A percentile compares a stretch with the other conserved stretches of the same genome.
These are phyloP conservation scores for Phaeosphaeria sp. DNA, from an alignment of 2,329 filamentous ascomycete genomes.

Conservation along the genomic window DNA sequence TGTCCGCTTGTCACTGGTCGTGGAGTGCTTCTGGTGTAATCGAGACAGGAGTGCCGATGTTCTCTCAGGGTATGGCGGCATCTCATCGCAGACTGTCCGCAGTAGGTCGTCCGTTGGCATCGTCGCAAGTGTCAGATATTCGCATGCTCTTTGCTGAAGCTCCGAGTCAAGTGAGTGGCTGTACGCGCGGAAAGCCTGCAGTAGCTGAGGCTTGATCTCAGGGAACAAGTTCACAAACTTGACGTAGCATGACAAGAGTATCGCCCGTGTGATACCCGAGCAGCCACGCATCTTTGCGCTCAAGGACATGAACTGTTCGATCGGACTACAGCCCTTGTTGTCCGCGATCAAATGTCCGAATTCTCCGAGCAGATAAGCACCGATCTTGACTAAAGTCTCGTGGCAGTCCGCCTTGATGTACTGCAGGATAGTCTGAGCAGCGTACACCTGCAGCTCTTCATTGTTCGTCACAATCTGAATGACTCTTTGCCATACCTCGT, in stretches of 20 bases:
- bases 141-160: conserved; percentile 93
- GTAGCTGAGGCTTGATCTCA: conserved; percentile 93
- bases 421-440: conserved; percentile 88
- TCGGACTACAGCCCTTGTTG: conserved; percentile 88
- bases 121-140: conserved; percentile 86
- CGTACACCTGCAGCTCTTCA: conserved; percentile 96
- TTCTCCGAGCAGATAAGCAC: conserved; percentile 92
- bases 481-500: conserved; percentile 98
- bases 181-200: conserved; percentile 89
- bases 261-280: conserved; percentile 87
- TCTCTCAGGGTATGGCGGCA: conserved; percentile 96
- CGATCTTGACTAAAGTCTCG: conserved; percentile 97
- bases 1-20: conserved; percentile 91
- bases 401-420: conserved; percentile 96
- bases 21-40: conserved; percentile 91
- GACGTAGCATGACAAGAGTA: conserved; percentile 93
- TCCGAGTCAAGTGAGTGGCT: conserved; percentile 95
- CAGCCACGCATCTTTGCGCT: conserved; percentile 89
- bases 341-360: conserved; percentile 97
- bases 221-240: conserved; percentile 99
- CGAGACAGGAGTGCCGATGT: conserved; percentile 90
- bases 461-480: conserved; percentile 99
- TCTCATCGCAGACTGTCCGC: conserved; percentile 94
- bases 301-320: conserved; percentile 93
- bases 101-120: conserved; percentile 89